Evolutionary conservation across 176 grass and related monocot genomes (phyloP).

Genomic region (Poa annua): DNA sequence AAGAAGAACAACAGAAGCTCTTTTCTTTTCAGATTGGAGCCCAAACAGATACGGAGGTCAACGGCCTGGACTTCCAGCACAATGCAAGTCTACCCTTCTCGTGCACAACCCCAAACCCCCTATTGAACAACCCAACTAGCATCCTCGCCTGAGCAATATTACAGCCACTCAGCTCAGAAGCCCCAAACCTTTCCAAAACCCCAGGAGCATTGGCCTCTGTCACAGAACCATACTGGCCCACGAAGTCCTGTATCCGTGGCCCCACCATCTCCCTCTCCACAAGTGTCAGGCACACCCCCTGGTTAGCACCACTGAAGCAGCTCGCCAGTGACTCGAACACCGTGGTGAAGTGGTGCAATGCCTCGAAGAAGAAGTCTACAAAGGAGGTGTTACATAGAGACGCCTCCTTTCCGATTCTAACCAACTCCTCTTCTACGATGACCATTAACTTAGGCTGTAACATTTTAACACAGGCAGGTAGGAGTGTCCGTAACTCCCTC

Average conservation of each 20-base stretch:
- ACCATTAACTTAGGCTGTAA: constrained; percentile 48
- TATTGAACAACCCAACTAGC: constrained; percentile 52
- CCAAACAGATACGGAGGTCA: constrained; percentile 57
- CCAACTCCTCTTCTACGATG: constrained; percentile 52
- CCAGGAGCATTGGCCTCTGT: constrained; percentile 10
- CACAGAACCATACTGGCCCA: constrained; percentile 34
- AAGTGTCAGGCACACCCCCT: constrained; percentile 33
- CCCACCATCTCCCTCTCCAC: constrained; percentile 64
- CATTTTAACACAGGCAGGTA: constrained; percentile 38
- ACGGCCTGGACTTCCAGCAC: constrained; percentile 64
- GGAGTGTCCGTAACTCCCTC: constrained; percentile 24
- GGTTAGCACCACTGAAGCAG: constrained; percentile 30
- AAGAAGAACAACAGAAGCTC: constrained; percentile 5
- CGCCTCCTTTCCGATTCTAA: constrained; percentile 34
- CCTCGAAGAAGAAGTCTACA: constrained; percentile 66
- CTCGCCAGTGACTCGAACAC: constrained; percentile 48
- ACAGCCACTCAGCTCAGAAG: constrained; percentile 42
- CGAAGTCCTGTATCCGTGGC: constrained; percentile 57
- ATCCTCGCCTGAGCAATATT: constrained; percentile 65
- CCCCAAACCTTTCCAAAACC: constrained; percentile 35
- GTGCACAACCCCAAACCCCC: constrained; percentile 42
- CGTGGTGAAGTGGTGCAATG: constrained; percentile 56
- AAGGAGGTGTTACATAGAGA: constrained; percentile 28
- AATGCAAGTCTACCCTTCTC: constrained; percentile 54
- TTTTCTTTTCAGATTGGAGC: constrained; percentile 20